Evolutionary conservation across 345 rosid genomes (phyloP), one percentile per base, ranked within the genome.

Genomic region (Psidium friedrichsthalianum): DNA sequence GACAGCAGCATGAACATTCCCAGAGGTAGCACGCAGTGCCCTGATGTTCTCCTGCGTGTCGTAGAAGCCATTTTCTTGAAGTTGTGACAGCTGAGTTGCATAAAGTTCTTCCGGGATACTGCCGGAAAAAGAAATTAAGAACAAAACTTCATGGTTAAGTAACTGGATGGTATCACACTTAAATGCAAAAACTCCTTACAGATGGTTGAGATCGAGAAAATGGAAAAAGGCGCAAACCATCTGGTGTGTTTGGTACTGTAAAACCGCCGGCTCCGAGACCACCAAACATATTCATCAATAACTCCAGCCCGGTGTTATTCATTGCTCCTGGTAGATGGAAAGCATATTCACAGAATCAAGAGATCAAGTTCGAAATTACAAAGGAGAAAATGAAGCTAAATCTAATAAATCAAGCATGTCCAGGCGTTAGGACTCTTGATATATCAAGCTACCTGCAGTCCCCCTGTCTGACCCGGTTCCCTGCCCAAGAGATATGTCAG

Each of bases 271-370:
- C 91, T 76, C 96, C 97, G 83, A 95, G 98, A 83, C 92, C 91
- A 58, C 98, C 95, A 91, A 96, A 95, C 98, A 96, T 94, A 89
- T 92, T 94, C 98, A 95, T 95, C 93, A 96, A 90, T 84, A 93
- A 86, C 51, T 93, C 98, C 89, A 96, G 83, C 54, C 94, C 93
- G 27, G 84, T 83, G 82, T 87, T 90, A 87, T 92, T 93, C 4
- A 86, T 89, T 11, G 88, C 85, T 87, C 90, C 92, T 93, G 83
- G 32, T 49, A 84, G 55, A 84, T 83, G 53, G 56, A 84, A 84
- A 85, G 84, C 51, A 64, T 78, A 69, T 18, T 44, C 57, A 52
- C 52, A 81, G 59, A 61, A 76, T 82, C 58, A 61, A 57, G 82
- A 83, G 84, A 61, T 59, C 16, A 6, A 76, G 51, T 54, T 49